Evolutionary conservation across 805 yeast species (phyloP), one percentile per base, ranked within the genome.

Genomic region (Diddensiella caesifluorescens): DNA sequence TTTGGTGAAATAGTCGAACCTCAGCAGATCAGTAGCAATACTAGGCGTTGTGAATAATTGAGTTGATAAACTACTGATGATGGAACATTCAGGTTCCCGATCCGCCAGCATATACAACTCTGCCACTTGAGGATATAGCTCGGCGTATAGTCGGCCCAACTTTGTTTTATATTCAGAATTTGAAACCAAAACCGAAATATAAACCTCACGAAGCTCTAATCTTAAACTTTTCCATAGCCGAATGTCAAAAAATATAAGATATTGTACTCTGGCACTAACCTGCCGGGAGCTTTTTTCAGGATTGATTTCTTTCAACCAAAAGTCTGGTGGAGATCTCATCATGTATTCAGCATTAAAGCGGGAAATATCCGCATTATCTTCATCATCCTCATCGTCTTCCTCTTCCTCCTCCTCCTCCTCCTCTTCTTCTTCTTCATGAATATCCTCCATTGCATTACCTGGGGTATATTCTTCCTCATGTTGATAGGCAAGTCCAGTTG

Each of bases 31-130:
- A 3, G 70, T 73, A 0, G 95, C 80, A 49, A 83, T 80, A 0
- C 88, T 75, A 0, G 97, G 96, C 41, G 95, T 82, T 0, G 97
- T 89, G 61, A 88, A 88, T 18, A 92, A 64, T 62, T 92, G 98
- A 0, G 90, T 79, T 0, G 94, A 79, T 16, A 90, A 64, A 28
- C 80, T 76, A 28, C 80, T 73, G 67, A 89, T 70, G 3, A 84
- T 71, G 9, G 90, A 85, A 41, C 76, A 63, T 52, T 88, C 95
- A 0, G 96, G 95, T 55, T 92, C 97, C 46, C 95, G 71, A 55
- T 92, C 99, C 48, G 77, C 66, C 0, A 73, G 63, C 35, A 84
- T 68, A 51, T 80, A 84, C 66, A 82, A 68, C 48, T 85, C 85
- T 1, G 83, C 77, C 12, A 85, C 62, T 5, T 75, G 71, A 0